phyloP scores from a whole-genome alignment of 2,329 filamentous ascomycete genomes.

The Claviceps pazoutovae region DNA sequence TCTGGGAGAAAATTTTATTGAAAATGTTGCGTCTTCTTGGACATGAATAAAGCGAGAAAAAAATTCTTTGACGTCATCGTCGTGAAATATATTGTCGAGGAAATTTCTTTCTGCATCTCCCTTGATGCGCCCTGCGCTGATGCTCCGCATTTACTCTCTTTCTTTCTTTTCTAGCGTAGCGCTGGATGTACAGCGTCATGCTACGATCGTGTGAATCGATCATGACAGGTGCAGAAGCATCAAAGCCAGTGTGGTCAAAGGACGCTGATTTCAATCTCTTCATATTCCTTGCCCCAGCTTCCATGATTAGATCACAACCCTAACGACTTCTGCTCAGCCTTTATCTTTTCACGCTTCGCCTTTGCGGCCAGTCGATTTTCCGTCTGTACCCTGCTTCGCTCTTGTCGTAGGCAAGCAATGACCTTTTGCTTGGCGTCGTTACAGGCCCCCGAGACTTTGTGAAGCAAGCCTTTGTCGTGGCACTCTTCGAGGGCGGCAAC shows the following conservation, averaged over 20 bases:
- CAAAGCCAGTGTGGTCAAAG: neutral
- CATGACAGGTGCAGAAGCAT: neutral
- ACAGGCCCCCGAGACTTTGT: slow-evolving; percentile 83
- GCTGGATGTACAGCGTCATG: neutral
- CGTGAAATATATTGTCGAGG: neutral
- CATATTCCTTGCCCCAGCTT: neutral
- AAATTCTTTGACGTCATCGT: neutral
- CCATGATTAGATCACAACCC: slow-evolving; percentile 17
- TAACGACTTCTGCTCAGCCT: slow-evolving; percentile 50
- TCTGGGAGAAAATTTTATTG: no score
- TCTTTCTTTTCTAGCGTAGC: neutral
- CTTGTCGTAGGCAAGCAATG: slow-evolving; percentile 68
- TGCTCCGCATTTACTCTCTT: no score
- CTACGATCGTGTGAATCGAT: neutral
- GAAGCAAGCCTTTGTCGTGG: slow-evolving; percentile 81
- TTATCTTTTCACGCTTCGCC: slow-evolving; percentile 57
- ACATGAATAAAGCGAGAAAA: neutral
- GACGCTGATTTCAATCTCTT: neutral
- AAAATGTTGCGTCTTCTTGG: neutral
- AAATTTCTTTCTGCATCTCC: neutral
- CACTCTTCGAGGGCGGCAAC: slow-evolving; percentile 92
- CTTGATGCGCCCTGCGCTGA: neutral
- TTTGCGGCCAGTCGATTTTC: slow-evolving; percentile 56
- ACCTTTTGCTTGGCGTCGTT: slow-evolving; percentile 74
- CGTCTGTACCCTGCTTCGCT: slow-evolving; percentile 65